Evolutionary conservation across 2,329 filamentous ascomycete species (phyloP), one percentile per base, ranked within the genome.

Genomic region (Trichothecium sympodiale): DNA sequence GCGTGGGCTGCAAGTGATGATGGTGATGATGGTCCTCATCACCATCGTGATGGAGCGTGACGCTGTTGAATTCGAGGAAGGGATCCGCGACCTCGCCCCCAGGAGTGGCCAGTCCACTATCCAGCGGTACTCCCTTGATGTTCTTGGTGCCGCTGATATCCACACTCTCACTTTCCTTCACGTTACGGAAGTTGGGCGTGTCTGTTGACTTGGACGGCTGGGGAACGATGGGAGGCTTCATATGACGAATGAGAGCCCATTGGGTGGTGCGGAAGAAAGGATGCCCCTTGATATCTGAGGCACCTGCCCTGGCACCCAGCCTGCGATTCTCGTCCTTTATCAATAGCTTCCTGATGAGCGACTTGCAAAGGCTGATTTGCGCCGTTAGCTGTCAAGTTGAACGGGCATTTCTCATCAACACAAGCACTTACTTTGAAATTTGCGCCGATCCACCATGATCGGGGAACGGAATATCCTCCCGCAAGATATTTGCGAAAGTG

Each of bases 31-130:
- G 45, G 38, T 77, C 66, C 34, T 87, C 83, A 47, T 95, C 89
- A 13, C 87, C 91, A 38, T 96, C 91, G 54, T 98, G 91, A 58
- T 96, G 89, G 42, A 98, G 67, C 34, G 91, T 98, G 29, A 98
- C 88, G 54, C 86, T 94, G 67, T 96, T 98, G 62, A 98, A 98
- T 58, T 96, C 91, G 59, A 95, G 85, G 54, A 98, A 98, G 2
- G 91, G 91, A 69, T 98, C 91, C 4, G 75, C 69, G 27, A 80
- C 55, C 54, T 95, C 89, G 27, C 71, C 83, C 31, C 83, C 84
- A 2, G 89, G 89, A 3, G 89, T 96, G 2, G 82, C 76, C 36
- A 94, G 67, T 1, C 84, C 85, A 30, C 82, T 89, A 53, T 94
- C 87, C 41, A 94, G 65, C 8, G 87, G 86, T 10, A 94, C 85